phyloP scores from a whole-genome alignment of 306 rosid genomes.

The Geum urbanum region DNA sequence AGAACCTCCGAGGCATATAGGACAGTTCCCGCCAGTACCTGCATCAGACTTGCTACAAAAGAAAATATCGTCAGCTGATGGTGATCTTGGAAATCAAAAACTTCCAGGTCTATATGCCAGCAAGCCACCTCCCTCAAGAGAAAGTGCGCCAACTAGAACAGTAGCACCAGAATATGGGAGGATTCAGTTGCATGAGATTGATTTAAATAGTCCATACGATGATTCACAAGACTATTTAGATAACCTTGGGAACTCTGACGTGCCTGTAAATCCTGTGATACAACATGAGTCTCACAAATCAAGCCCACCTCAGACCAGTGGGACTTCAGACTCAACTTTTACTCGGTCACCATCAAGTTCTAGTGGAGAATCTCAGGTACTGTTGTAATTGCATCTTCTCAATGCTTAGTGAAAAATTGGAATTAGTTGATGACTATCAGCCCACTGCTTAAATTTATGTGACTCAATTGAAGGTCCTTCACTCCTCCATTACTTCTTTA shows the following conservation, averaged over 20 bases:
- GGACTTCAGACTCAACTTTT: conserved; percentile 90
- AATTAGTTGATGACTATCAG: conserved; percentile 10
- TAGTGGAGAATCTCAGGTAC: conserved; percentile 90
- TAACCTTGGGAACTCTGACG: conserved; percentile 53
- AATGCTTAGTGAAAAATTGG: background rate
- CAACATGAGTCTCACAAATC: conserved; percentile 79
- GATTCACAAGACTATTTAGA: conserved; percentile 77
- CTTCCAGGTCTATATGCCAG: background rate
- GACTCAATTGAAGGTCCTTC: conserved; percentile 8
- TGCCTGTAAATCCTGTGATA: conserved; percentile 51
- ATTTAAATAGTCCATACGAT: conserved; percentile 74
- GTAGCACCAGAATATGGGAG: conserved; percentile 63
- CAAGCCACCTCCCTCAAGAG: conserved; percentile 9
- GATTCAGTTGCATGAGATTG: conserved; percentile 61
- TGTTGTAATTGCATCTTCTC: conserved; percentile 16
- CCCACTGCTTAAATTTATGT: conserved; percentile 13
- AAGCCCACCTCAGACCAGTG: conserved; percentile 92
- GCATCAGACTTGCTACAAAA: conserved; percentile 36
- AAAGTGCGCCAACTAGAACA: conserved; percentile 61
- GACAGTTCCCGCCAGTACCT: conserved; percentile 35
- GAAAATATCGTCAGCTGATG: conserved; percentile 35
- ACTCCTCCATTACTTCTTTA: background rate
- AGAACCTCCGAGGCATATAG: conserved; percentile 45
- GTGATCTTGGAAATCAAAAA: conserved; percentile 39
- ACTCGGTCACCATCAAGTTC: conserved; percentile 91